Evolutionary conservation across 441 rosid species (phyloP), one percentile per base, ranked within the genome.

Genomic region (Metrosideros polymorpha): DNA sequence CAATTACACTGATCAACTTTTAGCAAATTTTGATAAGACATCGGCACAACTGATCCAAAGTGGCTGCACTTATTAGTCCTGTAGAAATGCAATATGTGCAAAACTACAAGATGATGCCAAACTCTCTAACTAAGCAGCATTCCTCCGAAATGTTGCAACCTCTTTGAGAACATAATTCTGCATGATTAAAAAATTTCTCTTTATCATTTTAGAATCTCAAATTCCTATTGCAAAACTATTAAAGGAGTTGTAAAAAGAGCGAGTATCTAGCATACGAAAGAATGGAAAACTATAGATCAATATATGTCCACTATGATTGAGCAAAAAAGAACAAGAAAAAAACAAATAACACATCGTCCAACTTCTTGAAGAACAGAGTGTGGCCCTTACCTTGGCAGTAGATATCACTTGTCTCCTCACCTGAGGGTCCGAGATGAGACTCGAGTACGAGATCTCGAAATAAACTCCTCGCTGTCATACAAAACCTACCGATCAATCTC

Each of bases 391-490:
- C 96, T 95, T 95, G 52, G 95, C 94, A 89, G 90, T 93, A 32
- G 94, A 87, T 86, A 97, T 92, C 92, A 93, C 91, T 91, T 94
- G 97, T 56, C 59, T 95, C 88, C 95, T 95, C 13, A 86, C 86
- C 87, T 95, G 95, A 87, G 93, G 89, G 91, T 94, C 96, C 84
- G 89, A 87, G 53, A 96, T 87, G 86, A 97, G 93, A 92, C 87
- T 91, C n/a, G 95, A 93, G 90, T 95, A 98, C 3, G 90, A 86
- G 82, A 98, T 91, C 89, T 96, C 99, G 86, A 96, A 96, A 90
- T 91, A 93, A 86, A 96, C 90, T 55, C 98, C 98, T 19, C 98
- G 93, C 99, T 95, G 95, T 86, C 29, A 15, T 42, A 24, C 55
- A 82, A 85, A 82, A 57, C 42, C 61, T 52, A 30, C n/a, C 9